Conservation (phyloP, 345 rosid species). For the Raphanus sativus region DNA sequence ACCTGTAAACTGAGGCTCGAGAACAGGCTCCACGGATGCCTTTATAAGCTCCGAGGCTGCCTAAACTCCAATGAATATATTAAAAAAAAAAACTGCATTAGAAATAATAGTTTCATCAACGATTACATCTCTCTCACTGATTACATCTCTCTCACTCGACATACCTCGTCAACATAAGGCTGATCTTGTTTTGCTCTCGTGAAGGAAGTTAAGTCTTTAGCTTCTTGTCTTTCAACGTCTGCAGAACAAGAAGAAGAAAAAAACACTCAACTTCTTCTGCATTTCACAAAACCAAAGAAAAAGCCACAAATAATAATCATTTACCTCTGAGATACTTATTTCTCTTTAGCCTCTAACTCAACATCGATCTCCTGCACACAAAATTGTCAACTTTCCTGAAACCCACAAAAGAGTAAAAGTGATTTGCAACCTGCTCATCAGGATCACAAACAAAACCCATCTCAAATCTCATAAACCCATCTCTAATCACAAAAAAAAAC, state of each 20-base stretch:
- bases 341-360: constrained; percentile 54
- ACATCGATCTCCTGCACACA: constrained; percentile 49
- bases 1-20: too few relatives aligned
- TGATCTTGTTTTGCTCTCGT: constrained; percentile 41
- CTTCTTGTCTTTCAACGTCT: constrained; percentile 65
- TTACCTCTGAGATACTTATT: constrained; percentile 71
- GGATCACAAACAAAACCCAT: constrained; percentile 4
- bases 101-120: too few relatives aligned
- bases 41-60: too few relatives aligned
- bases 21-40: too few relatives aligned
- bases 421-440: constrained; percentile 37
- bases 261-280: not conserved
- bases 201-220: constrained; percentile 66
- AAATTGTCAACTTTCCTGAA: not conserved
- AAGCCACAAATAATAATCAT: not conserved
- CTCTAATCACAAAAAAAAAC: too few relatives aligned
- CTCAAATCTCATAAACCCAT: too few relatives aligned
- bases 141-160: too few relatives aligned
- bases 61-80: too few relatives aligned
- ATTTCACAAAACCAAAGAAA: constrained; percentile 15
- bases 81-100: too few relatives aligned
- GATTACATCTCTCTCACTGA: too few relatives aligned
- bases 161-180: too few relatives aligned
- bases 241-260: not conserved
- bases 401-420: constrained; percentile 15